These are phyloP conservation scores for Sisymbrium altissimum DNA, from an alignment of 345 rosid genomes.

Conservation along the genomic window DNA sequence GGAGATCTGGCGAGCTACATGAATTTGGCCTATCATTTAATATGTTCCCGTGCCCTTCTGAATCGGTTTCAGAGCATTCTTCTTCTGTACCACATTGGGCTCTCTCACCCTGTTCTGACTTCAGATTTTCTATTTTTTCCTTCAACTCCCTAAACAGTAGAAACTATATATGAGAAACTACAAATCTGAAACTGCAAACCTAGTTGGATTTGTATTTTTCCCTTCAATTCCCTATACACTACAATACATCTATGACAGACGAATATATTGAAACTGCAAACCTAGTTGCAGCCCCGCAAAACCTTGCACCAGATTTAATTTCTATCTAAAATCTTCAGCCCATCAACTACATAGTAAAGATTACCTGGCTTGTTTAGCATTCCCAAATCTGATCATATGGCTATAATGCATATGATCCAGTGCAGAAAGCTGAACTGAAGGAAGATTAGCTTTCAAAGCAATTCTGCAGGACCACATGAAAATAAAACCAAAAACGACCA, in stretches of 20 bases:
- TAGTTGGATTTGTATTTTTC: slow-evolving; percentile 43
- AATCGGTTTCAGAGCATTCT: slow-evolving; percentile 85
- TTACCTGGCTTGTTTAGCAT: slow-evolving; percentile 81
- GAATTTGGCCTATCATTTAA: slow-evolving; percentile 41
- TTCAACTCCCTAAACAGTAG: slow-evolving; percentile 60
- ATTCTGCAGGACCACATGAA: slow-evolving; percentile 47
- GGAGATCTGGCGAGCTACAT: slow-evolving; percentile 36
- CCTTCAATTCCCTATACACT: slow-evolving; percentile 61
- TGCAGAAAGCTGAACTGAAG: slow-evolving; percentile 68
- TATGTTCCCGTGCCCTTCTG: slow-evolving; percentile 56
- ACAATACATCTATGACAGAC: slow-evolving; percentile 18
- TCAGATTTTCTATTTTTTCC: slow-evolving; percentile 54
- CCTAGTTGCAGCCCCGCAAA: background rate
- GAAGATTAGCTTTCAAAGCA: slow-evolving; percentile 69
- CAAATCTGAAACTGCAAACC: slow-evolving; percentile 6
- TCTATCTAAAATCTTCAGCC: background rate
- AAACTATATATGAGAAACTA: slow-evolving; percentile 14
- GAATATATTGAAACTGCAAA: slow-evolving; percentile 6
- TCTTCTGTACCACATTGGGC: slow-evolving; percentile 39
- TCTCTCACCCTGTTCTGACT: slow-evolving; percentile 37
- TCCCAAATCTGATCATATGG: slow-evolving; percentile 91
- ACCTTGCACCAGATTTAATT: background rate
- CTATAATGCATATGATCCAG: slow-evolving; percentile 92
- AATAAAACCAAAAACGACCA: slow-evolving; percentile 8
- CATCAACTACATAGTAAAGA: slow-evolving; percentile 1